Evolutionary conservation across 1,284 basidiomycete genomes (phyloP).

Genomic region (Boletus semigastroideus): DNA sequence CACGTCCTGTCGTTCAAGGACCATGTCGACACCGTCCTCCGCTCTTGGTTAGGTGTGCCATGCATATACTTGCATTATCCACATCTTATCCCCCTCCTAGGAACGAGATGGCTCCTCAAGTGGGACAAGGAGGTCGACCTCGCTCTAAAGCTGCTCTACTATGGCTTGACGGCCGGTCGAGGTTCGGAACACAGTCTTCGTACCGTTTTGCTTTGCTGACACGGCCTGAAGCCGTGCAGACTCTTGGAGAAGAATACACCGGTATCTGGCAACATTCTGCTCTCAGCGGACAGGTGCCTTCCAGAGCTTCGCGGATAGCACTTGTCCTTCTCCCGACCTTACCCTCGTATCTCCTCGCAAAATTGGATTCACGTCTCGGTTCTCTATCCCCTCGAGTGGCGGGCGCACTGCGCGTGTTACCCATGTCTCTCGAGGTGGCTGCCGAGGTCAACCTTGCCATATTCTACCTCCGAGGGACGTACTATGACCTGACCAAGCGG

Average conservation of each 20-base stretch:
- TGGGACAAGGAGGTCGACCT: conserved; percentile 83
- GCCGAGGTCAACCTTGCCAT: conserved; percentile 78
- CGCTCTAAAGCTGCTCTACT: conserved; percentile 69
- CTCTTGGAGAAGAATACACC: conserved; percentile 90
- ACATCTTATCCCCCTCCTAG: conserved; percentile 39
- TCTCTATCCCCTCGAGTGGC: conserved; percentile 37
- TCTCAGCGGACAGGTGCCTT: conserved; percentile 39
- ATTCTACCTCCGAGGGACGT: conserved; percentile 80
- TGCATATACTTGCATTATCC: background rate
- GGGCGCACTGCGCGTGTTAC: conserved; percentile 44
- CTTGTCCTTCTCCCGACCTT: conserved; percentile 68
- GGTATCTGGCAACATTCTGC: conserved; percentile 75
- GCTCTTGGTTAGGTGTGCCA: conserved; percentile 73
- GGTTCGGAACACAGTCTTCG: conserved; percentile 42
- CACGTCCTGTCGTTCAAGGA: conserved; percentile 76
- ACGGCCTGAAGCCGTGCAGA: conserved; percentile 61
- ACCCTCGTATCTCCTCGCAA: conserved; percentile 59
- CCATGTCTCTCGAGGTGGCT: conserved; percentile 49
- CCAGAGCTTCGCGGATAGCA: conserved; percentile 44
- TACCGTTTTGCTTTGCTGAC: conserved; percentile 5
- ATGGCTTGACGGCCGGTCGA: conserved; percentile 73
- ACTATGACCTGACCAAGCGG: conserved; percentile 74
- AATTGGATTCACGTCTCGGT: conserved; percentile 42
- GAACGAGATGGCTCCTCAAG: conserved; percentile 82
- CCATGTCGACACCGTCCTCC: conserved; percentile 71